Evolutionary conservation across 139 green algal genomes (phyloP), one percentile per base, ranked within the genome.

Genomic region (Chlorella sp.): DNA sequence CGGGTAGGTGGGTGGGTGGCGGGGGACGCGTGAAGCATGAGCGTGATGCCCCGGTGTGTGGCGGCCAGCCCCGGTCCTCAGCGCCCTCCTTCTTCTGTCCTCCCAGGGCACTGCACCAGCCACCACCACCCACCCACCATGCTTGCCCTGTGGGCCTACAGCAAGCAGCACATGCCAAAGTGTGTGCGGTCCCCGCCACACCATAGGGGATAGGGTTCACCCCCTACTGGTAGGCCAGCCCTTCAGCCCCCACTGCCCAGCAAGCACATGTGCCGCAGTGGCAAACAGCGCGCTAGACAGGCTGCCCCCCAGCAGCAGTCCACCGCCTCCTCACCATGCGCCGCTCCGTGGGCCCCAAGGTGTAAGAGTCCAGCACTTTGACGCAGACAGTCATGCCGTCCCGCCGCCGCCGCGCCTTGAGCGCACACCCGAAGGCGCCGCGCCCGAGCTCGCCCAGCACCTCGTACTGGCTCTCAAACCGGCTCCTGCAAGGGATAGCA

Each of bases 361-460:
- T 75, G 24, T 40, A 42, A 22, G 64, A 69, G 22, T 83, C 83
- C 32, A 92, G 37, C 34, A 81, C 79, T 36, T 92, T 92, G 66
- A 87, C 5, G 66, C 78, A 90, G 12, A 90, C 78, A 15, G n/a
- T 2, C 21, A 40, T n/a, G 76, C 83, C 75, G 73, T 91, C 84
- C 22, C 18, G 83, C 15, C 81, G 87, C 39, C 86, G 91, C 69
- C 82, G 36, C 22, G 79, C 90, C 86, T 86, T 91, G 48, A 90
- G 75, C 1, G 93, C 94, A 5, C 86, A 81, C 32, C 93, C 93
- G 91, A 95, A 95, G 2, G 93, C 94, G 32, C 94, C 94, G 30
- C 86, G 83, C 3, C 94, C 94, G 18, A 96, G 90, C 77, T 94
- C 91, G 21, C 94, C 91, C 48, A 90, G 34, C 18, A 93, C 68